These are phyloP conservation scores for Pseudogymnoascus sp. DNA, from an alignment of 2,329 filamentous ascomycete genomes.

Conservation along the genomic window DNA sequence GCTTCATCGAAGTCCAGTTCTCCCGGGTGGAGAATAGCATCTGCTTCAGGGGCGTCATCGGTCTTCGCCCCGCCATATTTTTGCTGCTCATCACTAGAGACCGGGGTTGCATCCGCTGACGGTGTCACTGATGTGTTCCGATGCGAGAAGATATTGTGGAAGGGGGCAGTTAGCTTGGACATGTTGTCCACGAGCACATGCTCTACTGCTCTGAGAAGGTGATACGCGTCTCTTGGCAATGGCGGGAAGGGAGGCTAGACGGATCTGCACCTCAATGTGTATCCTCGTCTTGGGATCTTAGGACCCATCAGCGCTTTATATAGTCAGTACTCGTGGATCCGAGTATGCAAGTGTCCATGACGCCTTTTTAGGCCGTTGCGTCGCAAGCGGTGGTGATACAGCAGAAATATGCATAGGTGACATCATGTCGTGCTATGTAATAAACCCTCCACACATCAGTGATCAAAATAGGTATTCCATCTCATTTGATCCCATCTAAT, in stretches of 20 bases:
- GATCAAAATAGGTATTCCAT: background rate
- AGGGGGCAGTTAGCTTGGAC: background rate
- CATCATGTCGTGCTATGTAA: background rate
- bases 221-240: background rate
- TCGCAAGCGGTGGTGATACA: background rate
- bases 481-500: background rate
- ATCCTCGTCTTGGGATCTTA: background rate
- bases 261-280: background rate
- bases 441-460: background rate
- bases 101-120: background rate
- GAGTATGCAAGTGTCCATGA: background rate
- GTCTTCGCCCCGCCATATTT: background rate
- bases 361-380: background rate
- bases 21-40: slow-evolving; percentile 1
- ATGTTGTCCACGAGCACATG: background rate
- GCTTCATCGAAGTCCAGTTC: slow-evolving; percentile 16
- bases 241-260: background rate
- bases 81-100: background rate
- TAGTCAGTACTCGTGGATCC: background rate
- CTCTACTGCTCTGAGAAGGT: background rate
- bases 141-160: background rate
- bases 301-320: background rate
- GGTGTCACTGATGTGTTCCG: background rate
- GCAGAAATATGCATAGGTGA: background rate
- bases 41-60: background rate